Evolutionary conservation across 2,329 filamentous ascomycete genomes (phyloP).

Genomic region (Fusarium pseudonygamai): DNA sequence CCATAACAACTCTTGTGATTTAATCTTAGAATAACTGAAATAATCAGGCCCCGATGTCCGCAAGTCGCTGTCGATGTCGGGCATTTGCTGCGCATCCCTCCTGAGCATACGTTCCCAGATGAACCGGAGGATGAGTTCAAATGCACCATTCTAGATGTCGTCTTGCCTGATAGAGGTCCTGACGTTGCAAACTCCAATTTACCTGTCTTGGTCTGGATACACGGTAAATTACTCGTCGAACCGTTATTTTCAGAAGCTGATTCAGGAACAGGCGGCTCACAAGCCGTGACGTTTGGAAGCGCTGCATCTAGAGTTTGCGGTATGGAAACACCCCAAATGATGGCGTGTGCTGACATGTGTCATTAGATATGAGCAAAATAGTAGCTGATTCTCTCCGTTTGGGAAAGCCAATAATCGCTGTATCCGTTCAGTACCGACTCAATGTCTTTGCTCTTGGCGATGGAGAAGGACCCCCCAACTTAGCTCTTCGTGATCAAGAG

Average conservation of each 20-base stretch:
- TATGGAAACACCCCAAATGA: conserved; percentile 24
- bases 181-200: conserved; percentile 1
- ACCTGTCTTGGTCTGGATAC: conserved; percentile 57
- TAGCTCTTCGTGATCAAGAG: conserved; percentile 50
- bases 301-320: conserved; percentile 54
- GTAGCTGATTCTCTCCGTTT: conserved; percentile 48
- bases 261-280: conserved; percentile 48
- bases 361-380: conserved; percentile 35
- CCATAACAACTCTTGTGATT: fast-evolving
- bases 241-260: fast-evolving
- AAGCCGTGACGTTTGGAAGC: conserved; percentile 55
- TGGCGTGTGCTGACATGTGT: fast-evolving
- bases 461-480: conserved; percentile 48
- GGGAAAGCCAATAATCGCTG: conserved; percentile 32
- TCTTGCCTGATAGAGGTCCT: conserved; percentile 36
- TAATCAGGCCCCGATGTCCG: conserved; percentile 52
- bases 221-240: conserved; percentile 42
- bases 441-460: conserved; percentile 54
- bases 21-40: fast-evolving
- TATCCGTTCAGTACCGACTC: conserved; percentile 38
- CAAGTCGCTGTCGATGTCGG: conserved; percentile 53
- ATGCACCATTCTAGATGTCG: conserved; percentile 55
- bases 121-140: conserved; percentile 54
- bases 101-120: conserved; percentile 20
- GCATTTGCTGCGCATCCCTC: conserved; percentile 55